phyloP scores from a whole-genome alignment of 169 alveolate genomes.

The Plasmodium coatneyi region DNA sequence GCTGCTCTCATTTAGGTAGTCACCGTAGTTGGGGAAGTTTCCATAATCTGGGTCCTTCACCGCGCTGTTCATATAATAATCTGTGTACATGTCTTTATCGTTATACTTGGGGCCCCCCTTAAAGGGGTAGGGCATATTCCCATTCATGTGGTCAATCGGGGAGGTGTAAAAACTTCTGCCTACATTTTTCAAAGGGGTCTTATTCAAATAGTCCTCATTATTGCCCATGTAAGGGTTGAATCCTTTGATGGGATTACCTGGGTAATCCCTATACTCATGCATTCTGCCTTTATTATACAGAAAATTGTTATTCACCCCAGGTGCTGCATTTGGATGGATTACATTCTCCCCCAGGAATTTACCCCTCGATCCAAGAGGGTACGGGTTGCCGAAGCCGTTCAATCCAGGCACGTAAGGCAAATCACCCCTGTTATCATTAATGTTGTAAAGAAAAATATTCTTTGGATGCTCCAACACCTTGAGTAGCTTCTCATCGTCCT shows the following conservation, averaged over 20 bases:
- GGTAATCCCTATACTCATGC: neutral
- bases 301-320: neutral
- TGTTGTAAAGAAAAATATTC: slow-evolving; percentile 56
- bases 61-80: slow-evolving; percentile 28
- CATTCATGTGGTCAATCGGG: slow-evolving; percentile 13
- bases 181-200: slow-evolving; percentile 49
- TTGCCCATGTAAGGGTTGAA: neutral
- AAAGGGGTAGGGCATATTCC: neutral
- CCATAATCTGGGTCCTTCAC: neutral
- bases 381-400: neutral
- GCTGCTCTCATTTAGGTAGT: slow-evolving; percentile 15
- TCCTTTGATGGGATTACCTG: neutral
- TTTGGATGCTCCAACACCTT: slow-evolving; percentile 62
- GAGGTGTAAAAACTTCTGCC: slow-evolving; percentile 39
- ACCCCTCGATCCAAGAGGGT: slow-evolving; percentile 2
- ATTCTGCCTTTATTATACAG: slow-evolving; percentile 14
- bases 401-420: neutral
- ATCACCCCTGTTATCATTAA: slow-evolving; percentile 37
- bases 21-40: neutral
- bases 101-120: neutral
- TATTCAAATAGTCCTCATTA: slow-evolving; percentile 53
- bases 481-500: slow-evolving; percentile 45
- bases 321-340: neutral
- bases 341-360: slow-evolving; percentile 12
- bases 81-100: slow-evolving; percentile 12